Base-by-base conservation (phyloP, 2,329 filamentous ascomycete genomes). In the Byssoonygena ceratinophila region DNA sequence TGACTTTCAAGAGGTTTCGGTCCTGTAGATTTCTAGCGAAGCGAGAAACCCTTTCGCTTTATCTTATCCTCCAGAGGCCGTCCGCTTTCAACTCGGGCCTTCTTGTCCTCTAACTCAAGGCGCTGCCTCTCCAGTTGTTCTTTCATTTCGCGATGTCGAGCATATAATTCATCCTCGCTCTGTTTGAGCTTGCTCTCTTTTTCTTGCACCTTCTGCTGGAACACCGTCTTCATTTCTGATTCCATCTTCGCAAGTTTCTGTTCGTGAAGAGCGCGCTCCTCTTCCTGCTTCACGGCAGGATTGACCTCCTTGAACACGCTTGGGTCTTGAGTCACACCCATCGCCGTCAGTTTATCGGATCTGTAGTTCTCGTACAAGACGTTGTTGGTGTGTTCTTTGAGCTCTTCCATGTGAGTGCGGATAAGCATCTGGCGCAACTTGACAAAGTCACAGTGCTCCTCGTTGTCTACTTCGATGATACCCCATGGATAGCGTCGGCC, bases 181-280 rank as follows among this genome's bases (percentile, higher is more conserved):
- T 97, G 92, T 77, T 94, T 94, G 70, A 98, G 78, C 76, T 98
- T 98, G 81, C 88, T 95, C 76, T 98, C 92, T 79, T 98, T 98
- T 74, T 98, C 92, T 60, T 88, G 83, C 29, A 98, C 92, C 85
- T 98, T 98, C 72, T 98, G 92, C 73, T 97, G 92, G 88, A 98
- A 98, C 62, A 98, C 92, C 87, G 96, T 95, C 87, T 98, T 98
- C 92, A 98, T 98, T 74, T 98, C 92, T 66, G 89, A 83, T 74
- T 98, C 92, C 92, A 98, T 98, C 87, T 98, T 98, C 72, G 91
- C 88, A 63, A 98, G 87, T 80, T 98, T 98, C 80, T 96, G 90
- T 76, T 98, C 92, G 80, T 98, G 92, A 62, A 98, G 79, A 59
- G 87, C 84, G 65, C 92, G 88, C 79, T 98, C 92, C 76, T 98